phyloP scores from a whole-genome alignment of 805 yeast genomes.

The Myxozyma sirexii region DNA sequence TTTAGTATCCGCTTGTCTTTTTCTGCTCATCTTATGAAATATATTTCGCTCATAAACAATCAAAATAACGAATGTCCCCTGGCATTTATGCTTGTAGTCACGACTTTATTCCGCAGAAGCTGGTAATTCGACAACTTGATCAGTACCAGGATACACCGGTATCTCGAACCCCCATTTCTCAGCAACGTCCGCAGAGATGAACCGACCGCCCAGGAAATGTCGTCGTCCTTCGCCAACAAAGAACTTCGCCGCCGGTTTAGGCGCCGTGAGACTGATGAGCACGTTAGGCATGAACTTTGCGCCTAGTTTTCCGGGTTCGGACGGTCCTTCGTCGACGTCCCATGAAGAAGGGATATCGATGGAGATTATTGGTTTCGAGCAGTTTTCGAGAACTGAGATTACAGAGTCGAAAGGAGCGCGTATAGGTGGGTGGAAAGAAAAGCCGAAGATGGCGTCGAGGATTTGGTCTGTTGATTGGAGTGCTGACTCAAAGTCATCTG shows the following conservation, averaged over 20 bases:
- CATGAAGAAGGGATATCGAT: constrained; percentile 96
- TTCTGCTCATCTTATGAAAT: no score
- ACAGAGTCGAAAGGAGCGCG: constrained; percentile 70
- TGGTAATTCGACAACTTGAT: constrained; percentile 48
- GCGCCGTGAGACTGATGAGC: constrained; percentile 86
- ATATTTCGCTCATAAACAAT: no score
- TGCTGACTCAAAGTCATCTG: constrained; percentile 47
- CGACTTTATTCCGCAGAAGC: no score
- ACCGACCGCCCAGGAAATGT: constrained; percentile 92
- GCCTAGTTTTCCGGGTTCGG: constrained; percentile 43
- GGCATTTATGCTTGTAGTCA: no score
- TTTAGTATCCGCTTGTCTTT: no score
- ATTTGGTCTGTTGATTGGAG: constrained; percentile 51
- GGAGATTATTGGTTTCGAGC: constrained; percentile 63
- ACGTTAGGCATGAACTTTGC: constrained; percentile 61
- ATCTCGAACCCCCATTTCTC: constrained; percentile 69
- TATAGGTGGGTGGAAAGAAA: constrained; percentile 87
- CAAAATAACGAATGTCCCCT: no score
- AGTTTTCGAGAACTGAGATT: constrained; percentile 47
- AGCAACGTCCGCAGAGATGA: constrained; percentile 69
- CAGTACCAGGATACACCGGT: constrained; percentile 59
- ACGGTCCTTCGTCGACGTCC: constrained; percentile 91
- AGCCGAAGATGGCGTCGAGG: constrained; percentile 89
- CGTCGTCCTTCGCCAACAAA: constrained; percentile 46
- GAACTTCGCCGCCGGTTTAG: constrained; percentile 77